phyloP scores from a whole-genome alignment of 768 basidiomycete species.

The Boletus sp. region DNA sequence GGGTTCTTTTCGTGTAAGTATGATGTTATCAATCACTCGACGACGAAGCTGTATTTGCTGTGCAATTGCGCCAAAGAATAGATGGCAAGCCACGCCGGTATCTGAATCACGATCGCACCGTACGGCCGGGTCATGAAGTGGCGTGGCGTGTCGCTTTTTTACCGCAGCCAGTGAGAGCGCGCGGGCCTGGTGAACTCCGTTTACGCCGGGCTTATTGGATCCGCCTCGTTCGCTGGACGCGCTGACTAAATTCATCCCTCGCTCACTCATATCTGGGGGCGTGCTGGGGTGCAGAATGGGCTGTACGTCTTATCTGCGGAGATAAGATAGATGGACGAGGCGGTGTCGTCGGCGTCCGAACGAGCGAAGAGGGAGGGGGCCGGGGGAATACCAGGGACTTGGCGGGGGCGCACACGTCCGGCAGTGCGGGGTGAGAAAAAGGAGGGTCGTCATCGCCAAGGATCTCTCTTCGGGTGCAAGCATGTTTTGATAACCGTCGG shows the following conservation, averaged over 20 bases:
- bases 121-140: conserved; percentile 14
- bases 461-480: too few species aligned
- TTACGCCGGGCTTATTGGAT: too few species aligned
- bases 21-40: conserved; percentile 2
- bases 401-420: not conserved
- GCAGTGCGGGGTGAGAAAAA: conserved; percentile 9
- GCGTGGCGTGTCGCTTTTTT: conserved; percentile 6
- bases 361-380: not conserved
- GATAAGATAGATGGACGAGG: conserved; percentile 4
- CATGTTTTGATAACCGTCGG: too few species aligned
- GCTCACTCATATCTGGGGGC: not conserved
- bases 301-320: conserved; percentile 2
- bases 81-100: not conserved
- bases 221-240: too few species aligned
- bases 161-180: conserved; percentile 1
- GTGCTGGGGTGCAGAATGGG: not conserved
- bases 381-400: too few species aligned
- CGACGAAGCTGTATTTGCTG: conserved; percentile 12
- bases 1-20: not conserved
- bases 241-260: not conserved
- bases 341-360: not conserved
- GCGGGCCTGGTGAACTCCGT: too few species aligned
- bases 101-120: not conserved
- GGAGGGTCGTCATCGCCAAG: too few species aligned
- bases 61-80: conserved; percentile 7